phyloP scores from a whole-genome alignment of 1,284 basidiomycete species.

The Ustilago esculenta region DNA sequence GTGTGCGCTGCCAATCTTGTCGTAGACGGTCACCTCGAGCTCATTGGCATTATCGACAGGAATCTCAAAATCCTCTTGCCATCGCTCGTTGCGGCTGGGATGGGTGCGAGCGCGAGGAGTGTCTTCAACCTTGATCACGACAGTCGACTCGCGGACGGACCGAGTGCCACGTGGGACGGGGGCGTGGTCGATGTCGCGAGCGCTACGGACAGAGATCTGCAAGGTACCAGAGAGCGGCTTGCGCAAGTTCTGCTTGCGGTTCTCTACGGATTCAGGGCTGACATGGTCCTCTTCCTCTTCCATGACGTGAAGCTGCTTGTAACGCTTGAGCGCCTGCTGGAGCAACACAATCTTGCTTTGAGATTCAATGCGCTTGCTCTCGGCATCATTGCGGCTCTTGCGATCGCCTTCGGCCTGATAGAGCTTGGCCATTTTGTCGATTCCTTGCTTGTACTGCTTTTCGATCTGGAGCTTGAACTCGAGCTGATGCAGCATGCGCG shows the following conservation, averaged over 20 bases:
- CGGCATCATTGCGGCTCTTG: slow-evolving; percentile 76
- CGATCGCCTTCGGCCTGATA: slow-evolving; percentile 96
- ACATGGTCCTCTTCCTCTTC: slow-evolving; percentile 77
- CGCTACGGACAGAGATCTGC: slow-evolving; percentile 85
- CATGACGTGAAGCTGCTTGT: slow-evolving; percentile 93
- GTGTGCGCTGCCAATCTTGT: slow-evolving; percentile 81
- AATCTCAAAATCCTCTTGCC: slow-evolving; percentile 98
- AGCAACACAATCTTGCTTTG: slow-evolving; percentile 95
- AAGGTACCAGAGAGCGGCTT: slow-evolving; percentile 95
- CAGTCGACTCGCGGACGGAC: slow-evolving; percentile 77
- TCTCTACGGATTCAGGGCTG: slow-evolving; percentile 72
- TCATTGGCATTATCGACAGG: slow-evolving; percentile 97
- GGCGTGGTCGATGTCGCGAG: slow-evolving; percentile 93
- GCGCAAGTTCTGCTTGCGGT: slow-evolving; percentile 86
- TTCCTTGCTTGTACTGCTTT: slow-evolving; percentile 96
- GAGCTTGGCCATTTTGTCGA: slow-evolving; percentile 93
- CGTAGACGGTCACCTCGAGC: slow-evolving; percentile 95
- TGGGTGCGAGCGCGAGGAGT: slow-evolving; percentile 91
- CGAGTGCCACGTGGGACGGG: slow-evolving; percentile 72
- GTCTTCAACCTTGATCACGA: slow-evolving; percentile 95
- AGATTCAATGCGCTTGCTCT: slow-evolving; percentile 90
- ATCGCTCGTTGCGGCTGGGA: slow-evolving; percentile 90
- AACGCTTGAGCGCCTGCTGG: slow-evolving; percentile 89
- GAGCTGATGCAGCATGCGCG: slow-evolving; percentile 96
- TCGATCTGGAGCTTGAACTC: slow-evolving; percentile 99